A percentile compares a stretch with the other conserved stretches of the same genome.
Conservation (phyloP, 805 yeast genomes). For the Kuraishia molischiana region DNA sequence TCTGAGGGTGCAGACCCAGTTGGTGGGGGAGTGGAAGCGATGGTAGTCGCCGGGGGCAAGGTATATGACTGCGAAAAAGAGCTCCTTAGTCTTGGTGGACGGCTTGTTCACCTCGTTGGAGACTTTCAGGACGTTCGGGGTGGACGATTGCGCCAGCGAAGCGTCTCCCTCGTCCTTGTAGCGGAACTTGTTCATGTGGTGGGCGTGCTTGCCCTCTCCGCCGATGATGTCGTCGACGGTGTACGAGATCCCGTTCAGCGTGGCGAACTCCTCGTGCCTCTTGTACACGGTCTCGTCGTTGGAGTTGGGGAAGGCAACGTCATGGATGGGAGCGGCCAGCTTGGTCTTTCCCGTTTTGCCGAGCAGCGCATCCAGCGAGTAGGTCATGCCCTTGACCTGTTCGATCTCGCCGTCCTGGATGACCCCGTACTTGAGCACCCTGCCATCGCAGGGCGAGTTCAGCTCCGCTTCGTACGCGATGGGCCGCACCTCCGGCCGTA, state of each 20-base stretch:
- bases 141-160: slow-evolving; percentile 24
- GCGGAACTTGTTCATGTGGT: slow-evolving; percentile 35
- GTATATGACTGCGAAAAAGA: slow-evolving; percentile 86
- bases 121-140: slow-evolving; percentile 17
- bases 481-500: slow-evolving; percentile 74
- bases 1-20: slow-evolving; percentile 91
- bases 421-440: slow-evolving; percentile 77
- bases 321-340: slow-evolving; percentile 47
- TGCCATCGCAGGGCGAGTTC: slow-evolving; percentile 92
- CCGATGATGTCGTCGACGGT: slow-evolving; percentile 63
- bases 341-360: slow-evolving; percentile 37
- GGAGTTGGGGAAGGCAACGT: slow-evolving; percentile 31
- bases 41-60: slow-evolving; percentile 98
- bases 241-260: slow-evolving; percentile 62
- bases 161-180: slow-evolving; percentile 66
- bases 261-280: slow-evolving; percentile 68
- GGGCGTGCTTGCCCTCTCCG: slow-evolving; percentile 30
- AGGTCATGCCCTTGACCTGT: slow-evolving; percentile 95
- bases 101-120: slow-evolving; percentile 13
- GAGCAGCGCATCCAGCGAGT: slow-evolving; percentile 77
- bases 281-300: slow-evolving; percentile 29
- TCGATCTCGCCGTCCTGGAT: slow-evolving; percentile 78
- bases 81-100: slow-evolving; percentile 37
- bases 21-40: slow-evolving; percentile 90
- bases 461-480: slow-evolving; percentile 52